Base-by-base conservation (phyloP, 768 basidiomycete genomes). In the Pulveroboletus sp. region DNA sequence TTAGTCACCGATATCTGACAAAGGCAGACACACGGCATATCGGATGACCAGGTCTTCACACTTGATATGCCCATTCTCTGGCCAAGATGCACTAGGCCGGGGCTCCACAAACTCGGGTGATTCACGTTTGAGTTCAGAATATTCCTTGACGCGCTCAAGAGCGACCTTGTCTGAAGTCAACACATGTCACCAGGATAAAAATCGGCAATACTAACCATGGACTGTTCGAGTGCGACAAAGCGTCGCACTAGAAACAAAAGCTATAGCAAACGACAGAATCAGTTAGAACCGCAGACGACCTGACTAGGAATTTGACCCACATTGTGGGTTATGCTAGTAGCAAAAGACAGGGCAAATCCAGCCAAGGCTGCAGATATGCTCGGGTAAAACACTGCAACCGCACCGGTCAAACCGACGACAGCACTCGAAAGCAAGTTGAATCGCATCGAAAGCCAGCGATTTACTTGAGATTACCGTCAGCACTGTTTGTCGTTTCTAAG, bases 61-160 rank as follows among this genome's bases (percentile, higher is more conserved):
- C 56, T 76, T 75, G 57, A 93, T 77, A 51, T 76, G 71, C 32
- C 89, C 89, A 6, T 68, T 70, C 5, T 80, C 73, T 3, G 93
- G 93, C 93, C 93, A 96, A 30, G 80, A 74, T 6, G 78, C 70
- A 1, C 82, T 75, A 5, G 93, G 93, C n/a, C 91, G 73, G 4
- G 90, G 91, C 51, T 96, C 91, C 38, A 89, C 65, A 60, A 86
- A 89, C 64, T 97, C 93, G 1, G 91, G 75, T 8, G 84, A 77
- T 71, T 97, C 93, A 26, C 78, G 78, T 37, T 73, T 65, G 27
- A 93, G 69, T 56, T 92, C 88, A 5, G 91, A 86, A 64, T 87
- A 94, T 70, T 95, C 93, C 63, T 93, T 93, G 65, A 95, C 81
- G 45, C 93, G 85, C 66, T 94, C 92, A 32, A 92, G 71, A 30